Evolutionary conservation across 352 stramenopile genomes (phyloP), one percentile per base, ranked within the genome.

Genomic region (Blastocystis sp.): DNA sequence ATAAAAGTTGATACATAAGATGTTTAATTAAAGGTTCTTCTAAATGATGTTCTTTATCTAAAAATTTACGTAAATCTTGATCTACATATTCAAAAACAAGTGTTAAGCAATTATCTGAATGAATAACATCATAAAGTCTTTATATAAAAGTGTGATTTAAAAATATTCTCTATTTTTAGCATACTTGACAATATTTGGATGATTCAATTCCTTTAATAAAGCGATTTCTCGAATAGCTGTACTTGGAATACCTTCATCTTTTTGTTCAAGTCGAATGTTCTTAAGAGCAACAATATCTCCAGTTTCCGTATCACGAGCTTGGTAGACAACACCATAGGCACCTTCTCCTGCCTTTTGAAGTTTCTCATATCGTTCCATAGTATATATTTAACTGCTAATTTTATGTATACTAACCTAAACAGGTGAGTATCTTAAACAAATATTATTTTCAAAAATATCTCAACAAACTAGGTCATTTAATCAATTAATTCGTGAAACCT

Each of bases 61-160:
- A 74, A 71, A 97, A 98, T 71, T 98, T 97, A 73, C 97, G 96
- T 13, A 99, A 76, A 72, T 99, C 93, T 71, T 95, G 86, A 70
- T 99, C 91, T 21, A 98, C 71, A 72, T 94, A 99, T 76, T 99
- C 92, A 72, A 99, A 99, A 13, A 99, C 93, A 11, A 99, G 78
- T 45, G 90, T 96, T 40, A 99, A 77, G 72, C 95, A 93, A 31
- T 82, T 75, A 70, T 98, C 88, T 35, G 87, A 95, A 76, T 99
- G 91, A 55, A 99, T 88, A 10, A 99, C 93, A 73, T 99, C 94
- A 76, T 95, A 96, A 30, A 99, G 76, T 16, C 71, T 73, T 16
- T 2, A 21, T 0, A 4, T 59, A 16, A 56, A 7, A 39, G 44
- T 19, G 27, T n/a, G 62, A 76, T 72, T 84, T 49, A 81, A 87